Evolutionary conservation across 148 eudicot genomes (phyloP).

Genomic region (Rhododendron simsii): DNA sequence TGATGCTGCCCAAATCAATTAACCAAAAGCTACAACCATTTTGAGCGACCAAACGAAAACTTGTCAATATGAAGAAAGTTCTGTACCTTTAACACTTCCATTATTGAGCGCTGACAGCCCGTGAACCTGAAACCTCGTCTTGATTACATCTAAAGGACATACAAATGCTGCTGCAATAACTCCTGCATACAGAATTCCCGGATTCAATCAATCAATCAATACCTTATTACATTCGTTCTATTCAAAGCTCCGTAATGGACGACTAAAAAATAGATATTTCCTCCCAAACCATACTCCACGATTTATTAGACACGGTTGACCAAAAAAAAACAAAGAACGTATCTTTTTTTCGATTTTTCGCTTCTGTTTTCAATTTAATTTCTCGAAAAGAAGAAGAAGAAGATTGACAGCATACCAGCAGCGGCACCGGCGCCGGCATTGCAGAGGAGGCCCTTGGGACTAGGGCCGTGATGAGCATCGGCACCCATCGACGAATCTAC

Average conservation of each 20-base stretch:
- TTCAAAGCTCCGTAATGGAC: background rate
- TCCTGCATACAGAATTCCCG: conserved; percentile 36
- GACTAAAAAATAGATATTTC: background rate
- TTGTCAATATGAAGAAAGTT: background rate
- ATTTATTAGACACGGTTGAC: background rate
- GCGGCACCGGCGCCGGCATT: conserved; percentile 94
- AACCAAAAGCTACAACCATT: background rate
- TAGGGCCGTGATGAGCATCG: conserved; percentile 45
- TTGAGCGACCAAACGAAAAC: background rate
- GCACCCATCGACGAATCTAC: conserved; percentile 27
- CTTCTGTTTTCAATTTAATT: background rate
- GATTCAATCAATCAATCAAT: background rate
- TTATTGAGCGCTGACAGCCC: conserved; percentile 51
- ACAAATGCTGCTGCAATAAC: conserved; percentile 99
- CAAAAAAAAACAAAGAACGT: background rate
- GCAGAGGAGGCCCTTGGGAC: conserved; percentile 56
- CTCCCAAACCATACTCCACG: background rate
- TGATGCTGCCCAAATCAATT: background rate
- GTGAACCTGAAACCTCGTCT: conserved; percentile 94
- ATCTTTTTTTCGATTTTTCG: background rate
- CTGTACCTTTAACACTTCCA: conserved; percentile 52
- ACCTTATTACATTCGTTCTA: background rate
- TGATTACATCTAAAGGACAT: conserved; percentile 91
- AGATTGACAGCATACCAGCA: conserved; percentile 42
- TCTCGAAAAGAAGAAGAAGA: background rate